Evolutionary conservation across 139 green algal species (phyloP), one percentile per base, ranked within the genome.

Genomic region (Pleodorina starrii): DNA sequence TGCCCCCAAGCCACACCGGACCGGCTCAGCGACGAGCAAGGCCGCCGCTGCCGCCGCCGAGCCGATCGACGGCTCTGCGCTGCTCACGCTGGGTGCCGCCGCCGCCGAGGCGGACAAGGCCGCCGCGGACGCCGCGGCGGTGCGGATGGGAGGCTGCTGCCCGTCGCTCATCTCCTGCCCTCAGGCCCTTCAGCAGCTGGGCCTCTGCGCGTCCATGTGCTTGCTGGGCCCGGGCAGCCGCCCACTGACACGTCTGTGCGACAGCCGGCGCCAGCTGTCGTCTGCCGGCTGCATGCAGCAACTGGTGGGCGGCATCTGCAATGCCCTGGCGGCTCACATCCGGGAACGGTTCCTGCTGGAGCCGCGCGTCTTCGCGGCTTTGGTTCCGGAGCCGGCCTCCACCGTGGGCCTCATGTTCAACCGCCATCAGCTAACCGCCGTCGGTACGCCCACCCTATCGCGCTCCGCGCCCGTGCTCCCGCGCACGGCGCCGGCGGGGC

Each of bases 241-340:
- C 10, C 44, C 59, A 5, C 25, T 86, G 7, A 0, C 14, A 5
- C 6, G 5, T 1, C 38, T 86, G 40, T 29, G 9, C 57, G 38
- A 59, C 5, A 38, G 57, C 79, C 23, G 75, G 25, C 25, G 3
- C 40, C 19, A 36, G 57, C 79, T 86, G 38, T 42, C 38, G 25
- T 23, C 38, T 3, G 40, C 79, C 57, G 17, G 40, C 79, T 60
- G 57, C 79, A 75, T 86, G 57, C 79, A 86, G 40, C 57, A 59
- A 38, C 57, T 86, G 5, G 25, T 75, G 5, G 57, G 79, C 14
- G 54, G 7, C 16, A 38, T 86, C 7, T 86, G 79, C 79, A 38
- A 75, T 32, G 79, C 27, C 6, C 32, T 86, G 11, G 38, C 21
- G 2, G 1, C 0, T 9, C 38, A 75, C 9, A 63, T 75, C 9